phyloP scores from a whole-genome alignment of 306 rosid species.

The Arachis stenosperma region DNA sequence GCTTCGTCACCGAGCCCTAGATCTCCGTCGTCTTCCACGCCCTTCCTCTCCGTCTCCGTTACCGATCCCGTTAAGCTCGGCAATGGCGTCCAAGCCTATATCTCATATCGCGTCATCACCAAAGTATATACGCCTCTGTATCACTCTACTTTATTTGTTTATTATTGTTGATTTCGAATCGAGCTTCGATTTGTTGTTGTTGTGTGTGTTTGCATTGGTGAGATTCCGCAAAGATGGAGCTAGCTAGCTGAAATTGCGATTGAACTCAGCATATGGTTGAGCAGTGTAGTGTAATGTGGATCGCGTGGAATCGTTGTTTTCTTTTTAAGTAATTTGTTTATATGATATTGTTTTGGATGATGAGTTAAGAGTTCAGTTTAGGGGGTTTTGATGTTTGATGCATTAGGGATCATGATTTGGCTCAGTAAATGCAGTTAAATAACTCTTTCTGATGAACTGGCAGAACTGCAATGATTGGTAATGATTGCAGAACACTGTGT shows the following conservation, averaged over 20 bases:
- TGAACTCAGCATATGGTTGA: background rate
- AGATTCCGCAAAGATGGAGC: background rate
- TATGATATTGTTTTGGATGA: slow-evolving; percentile 26
- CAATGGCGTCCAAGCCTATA: slow-evolving; percentile 96
- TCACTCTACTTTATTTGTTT: background rate
- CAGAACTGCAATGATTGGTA: background rate
- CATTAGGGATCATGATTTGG: background rate
- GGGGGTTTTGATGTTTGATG: slow-evolving; percentile 10
- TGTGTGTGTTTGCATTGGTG: background rate
- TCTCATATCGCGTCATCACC: slow-evolving; percentile 94
- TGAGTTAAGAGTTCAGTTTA: slow-evolving; percentile 19
- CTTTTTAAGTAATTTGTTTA: background rate
- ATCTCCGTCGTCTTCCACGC: slow-evolving; percentile 87
- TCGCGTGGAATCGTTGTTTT: slow-evolving; percentile 9
- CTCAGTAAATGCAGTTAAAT: slow-evolving; percentile 26
- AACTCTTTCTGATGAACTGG: background rate
- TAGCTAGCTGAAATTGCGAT: background rate
- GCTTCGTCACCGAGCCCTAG: slow-evolving; percentile 90
- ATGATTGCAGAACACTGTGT: too few relatives aligned
- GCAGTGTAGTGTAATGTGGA: background rate
- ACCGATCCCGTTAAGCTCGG: slow-evolving; percentile 97
- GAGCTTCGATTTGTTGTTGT: slow-evolving; percentile 25
- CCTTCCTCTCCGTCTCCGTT: slow-evolving; percentile 79
- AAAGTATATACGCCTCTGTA: slow-evolving; percentile 48
- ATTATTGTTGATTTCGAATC: background rate